Base-by-base conservation (phyloP, 176 grass and related monocot species). In the Phoenix roebelenii region DNA sequence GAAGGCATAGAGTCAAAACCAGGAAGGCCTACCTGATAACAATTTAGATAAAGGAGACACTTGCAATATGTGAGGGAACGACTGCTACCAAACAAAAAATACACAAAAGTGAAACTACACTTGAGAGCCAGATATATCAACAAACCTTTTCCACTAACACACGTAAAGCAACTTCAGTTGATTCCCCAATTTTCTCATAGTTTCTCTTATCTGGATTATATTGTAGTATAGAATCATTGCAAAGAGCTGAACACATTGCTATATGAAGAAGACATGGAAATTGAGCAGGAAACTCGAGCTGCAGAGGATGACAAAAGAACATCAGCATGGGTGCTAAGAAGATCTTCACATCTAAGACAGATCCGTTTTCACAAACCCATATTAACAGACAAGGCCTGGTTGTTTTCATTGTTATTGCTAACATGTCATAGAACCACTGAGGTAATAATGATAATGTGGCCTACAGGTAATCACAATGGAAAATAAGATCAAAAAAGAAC, bases 1-100 rank as follows among this genome's bases (percentile, higher is more conserved):
- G 86, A 88, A 71, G 87, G 93, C 93, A 97, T 97, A 55, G 93
- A 91, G 78, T 97, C 87, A 91, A 97, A 97, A 75, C 93, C 93
- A 75, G 93, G 93, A 77, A 97, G 93, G 56, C 93, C 93, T 49
- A 97, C 93, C 93, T 97, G 77, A 78, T 4, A 74, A 61, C 61
- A 26, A 30, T 44, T 3, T 54, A 65, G 51, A 58, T 24, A 71
- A 50, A 57, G 22, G 57, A 54, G 30, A 44, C 10, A 1, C 2
- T 7, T 50, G 7, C 3, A 22, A 49, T 44, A 25, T 63, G 22
- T 69, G n/a, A 23, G 1, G 22, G 9, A 44, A 44, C 35, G 14
- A 2, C 10, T 6, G 5, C 35, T 44, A 12, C 35, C 35, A 44
- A 44, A 44, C 9, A 44, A 44, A 14, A 14, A 44, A 12, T 0